Evolutionary conservation across 108 stramenopile genomes (phyloP).

Genomic region (Conticribra guillardii): DNA sequence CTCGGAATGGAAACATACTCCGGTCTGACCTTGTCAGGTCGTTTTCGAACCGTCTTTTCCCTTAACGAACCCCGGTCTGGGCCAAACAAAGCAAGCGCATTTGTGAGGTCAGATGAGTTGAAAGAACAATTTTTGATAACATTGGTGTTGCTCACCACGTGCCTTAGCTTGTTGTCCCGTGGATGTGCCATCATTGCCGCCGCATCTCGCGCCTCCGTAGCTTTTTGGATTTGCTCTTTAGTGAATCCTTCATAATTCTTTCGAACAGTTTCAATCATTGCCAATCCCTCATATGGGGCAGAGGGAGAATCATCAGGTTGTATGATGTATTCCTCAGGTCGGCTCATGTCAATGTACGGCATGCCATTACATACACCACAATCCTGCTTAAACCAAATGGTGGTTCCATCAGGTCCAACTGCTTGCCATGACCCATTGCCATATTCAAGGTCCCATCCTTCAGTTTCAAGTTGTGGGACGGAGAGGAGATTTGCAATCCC

Average conservation of each 20-base stretch:
- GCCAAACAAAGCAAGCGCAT: neutral
- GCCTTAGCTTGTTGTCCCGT: neutral
- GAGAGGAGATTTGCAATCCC: too few species aligned
- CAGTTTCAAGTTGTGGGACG: too few species aligned
- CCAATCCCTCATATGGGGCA: too few species aligned
- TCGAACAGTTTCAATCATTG: too few species aligned
- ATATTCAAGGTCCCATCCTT: too few species aligned
- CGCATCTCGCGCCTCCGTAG: slow-evolving; percentile 5
- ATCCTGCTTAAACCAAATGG: too few species aligned
- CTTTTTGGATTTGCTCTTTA: neutral
- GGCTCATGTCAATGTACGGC: too few species aligned
- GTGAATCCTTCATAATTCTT: slow-evolving; percentile 9
- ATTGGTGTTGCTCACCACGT: neutral
- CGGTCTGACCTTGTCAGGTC: neutral
- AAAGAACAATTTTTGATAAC: neutral
- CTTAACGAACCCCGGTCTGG: slow-evolving; percentile 1
- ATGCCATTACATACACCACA: too few species aligned
- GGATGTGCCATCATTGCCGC: slow-evolving; percentile 21
- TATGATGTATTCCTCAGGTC: too few species aligned
- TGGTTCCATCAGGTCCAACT: too few species aligned
- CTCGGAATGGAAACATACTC: slow-evolving; percentile 1
- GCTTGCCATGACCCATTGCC: too few species aligned
- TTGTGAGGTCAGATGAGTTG: neutral
- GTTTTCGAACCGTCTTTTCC: neutral
- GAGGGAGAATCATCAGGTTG: too few species aligned